Evolutionary conservation across 2,329 filamentous ascomycete genomes (phyloP).

Genomic region (Emergomyces orientalis): DNA sequence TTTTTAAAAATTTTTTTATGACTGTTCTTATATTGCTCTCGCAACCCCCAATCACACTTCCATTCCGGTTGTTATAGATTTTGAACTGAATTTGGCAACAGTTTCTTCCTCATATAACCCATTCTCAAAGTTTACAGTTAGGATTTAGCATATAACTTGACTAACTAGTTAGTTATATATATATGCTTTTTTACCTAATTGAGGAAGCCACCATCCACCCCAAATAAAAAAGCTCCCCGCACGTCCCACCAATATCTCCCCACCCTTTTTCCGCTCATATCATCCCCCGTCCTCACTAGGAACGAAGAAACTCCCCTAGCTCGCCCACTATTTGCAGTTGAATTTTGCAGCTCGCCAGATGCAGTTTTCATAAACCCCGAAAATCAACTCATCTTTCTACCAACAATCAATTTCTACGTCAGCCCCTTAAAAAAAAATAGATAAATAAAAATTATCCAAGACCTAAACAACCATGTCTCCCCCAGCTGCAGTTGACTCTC

Average conservation of each 20-base stretch:
- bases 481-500: slow-evolving; percentile 3
- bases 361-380: not conserved
- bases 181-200: no score
- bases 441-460: not conserved
- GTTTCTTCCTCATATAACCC: no score
- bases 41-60: not conserved
- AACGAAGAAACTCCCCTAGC: not conserved
- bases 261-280: not conserved
- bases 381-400: not conserved
- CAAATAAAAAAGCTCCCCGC: not conserved
- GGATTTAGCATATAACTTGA: not conserved
- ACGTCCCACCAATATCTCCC: not conserved
- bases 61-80: not conserved
- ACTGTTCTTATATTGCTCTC: not conserved
- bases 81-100: not conserved
- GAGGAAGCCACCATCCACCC: no score
- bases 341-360: not conserved
- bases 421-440: not conserved
- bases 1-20: not conserved
- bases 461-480: slow-evolving; percentile 3
- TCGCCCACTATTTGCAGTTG: not conserved
- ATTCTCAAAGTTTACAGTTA: no score
- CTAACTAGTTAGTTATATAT: not conserved
- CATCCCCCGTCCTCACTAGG: not conserved
- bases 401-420: not conserved